Percentiles rank a stretch among this genome's conserved stretches.
Evolutionary conservation across 1,284 basidiomycete genomes (phyloP).

Genomic region (Ustilago hordei): DNA sequence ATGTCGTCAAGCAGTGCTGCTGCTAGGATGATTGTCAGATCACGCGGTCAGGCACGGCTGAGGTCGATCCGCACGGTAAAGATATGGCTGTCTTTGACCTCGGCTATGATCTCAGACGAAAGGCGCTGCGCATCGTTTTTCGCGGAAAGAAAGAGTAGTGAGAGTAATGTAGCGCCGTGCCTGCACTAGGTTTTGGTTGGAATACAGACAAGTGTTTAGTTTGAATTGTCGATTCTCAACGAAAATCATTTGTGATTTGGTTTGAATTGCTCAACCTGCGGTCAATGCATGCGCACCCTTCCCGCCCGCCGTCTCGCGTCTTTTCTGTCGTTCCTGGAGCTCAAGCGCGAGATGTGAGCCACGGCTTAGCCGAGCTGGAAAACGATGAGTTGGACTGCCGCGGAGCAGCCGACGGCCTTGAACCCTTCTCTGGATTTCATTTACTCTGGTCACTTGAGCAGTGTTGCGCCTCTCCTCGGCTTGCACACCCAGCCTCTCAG

Average conservation of each 20-base stretch:
- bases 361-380: too few species aligned
- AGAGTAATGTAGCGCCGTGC: too few species aligned
- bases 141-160: not conserved
- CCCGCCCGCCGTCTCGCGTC: slow-evolving; percentile 2
- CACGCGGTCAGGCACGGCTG: slow-evolving; percentile 2
- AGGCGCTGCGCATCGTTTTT: not conserved
- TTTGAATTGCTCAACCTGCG: slow-evolving; percentile 10
- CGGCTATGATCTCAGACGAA: not conserved
- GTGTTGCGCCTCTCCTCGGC: not conserved
- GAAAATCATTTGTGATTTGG: slow-evolving; percentile 4
- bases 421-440: not conserved
- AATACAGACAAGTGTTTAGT: too few species aligned
- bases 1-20: not conserved
- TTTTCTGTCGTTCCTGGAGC: not conserved
- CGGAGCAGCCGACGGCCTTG: slow-evolving; percentile 1
- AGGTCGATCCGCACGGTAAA: not conserved
- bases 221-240: not conserved
- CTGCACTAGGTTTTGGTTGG: too few species aligned
- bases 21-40: not conserved
- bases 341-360: not conserved
- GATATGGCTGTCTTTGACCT: not conserved
- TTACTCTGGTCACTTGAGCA: not conserved
- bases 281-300: slow-evolving; percentile 9
- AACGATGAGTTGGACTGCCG: not conserved
- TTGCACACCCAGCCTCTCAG: slow-evolving; percentile 2